Base-by-base conservation (phyloP, 108 stramenopile genomes). In the Pseudonitzschia delicatissima region DNA sequence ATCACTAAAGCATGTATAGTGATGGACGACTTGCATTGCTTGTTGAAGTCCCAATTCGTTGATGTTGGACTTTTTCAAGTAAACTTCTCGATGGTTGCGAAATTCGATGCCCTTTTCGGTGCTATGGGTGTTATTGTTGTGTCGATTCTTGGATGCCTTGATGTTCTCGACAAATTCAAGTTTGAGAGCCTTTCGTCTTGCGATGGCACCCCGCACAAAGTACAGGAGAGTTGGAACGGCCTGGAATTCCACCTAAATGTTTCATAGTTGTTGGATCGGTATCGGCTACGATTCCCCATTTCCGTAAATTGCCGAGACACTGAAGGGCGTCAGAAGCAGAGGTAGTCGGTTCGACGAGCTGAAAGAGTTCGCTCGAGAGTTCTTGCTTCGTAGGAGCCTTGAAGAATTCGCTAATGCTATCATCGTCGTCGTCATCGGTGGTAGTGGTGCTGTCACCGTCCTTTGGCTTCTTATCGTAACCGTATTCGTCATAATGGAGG, bases 401-500 rank as follows among this genome's bases (percentile, higher is more conserved):
- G 27, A 55, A 55, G n/a, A 55, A 55, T 12, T 55, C 31, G 32
- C 53, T 55, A 12, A 55, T 8, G 9, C 18, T n/a, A 28, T 55
- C 53, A 27, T 55, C 33, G 9, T 53, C 52, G 4, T 27, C 25
- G 32, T 55, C 32, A 28, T 55, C 17, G 37, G 11, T 11, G 37
- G n/a, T 2, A 17, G n/a, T 21, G 20, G 47, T 23, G 6, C 17
- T 18, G 32, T 33, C 6, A 5, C 0, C 21, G 23, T 7, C 5
- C 23, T 23, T 4, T 4, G 8, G 23, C 27, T 51, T 23, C 23
- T 12, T 12, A 28, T 55, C 53, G 53, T 55, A 55, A 4, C 53
- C 53, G 32, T 33, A 55, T 33, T 55, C 31, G n/a, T 55, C 53
- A 28, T 6, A 55, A 33, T 55, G 53, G 32, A 55, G 53, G 31